Evolutionary conservation across 2,329 filamentous ascomycete genomes (phyloP), one percentile per base, ranked within the genome.

Genomic region (Chaetomium sp.): DNA sequence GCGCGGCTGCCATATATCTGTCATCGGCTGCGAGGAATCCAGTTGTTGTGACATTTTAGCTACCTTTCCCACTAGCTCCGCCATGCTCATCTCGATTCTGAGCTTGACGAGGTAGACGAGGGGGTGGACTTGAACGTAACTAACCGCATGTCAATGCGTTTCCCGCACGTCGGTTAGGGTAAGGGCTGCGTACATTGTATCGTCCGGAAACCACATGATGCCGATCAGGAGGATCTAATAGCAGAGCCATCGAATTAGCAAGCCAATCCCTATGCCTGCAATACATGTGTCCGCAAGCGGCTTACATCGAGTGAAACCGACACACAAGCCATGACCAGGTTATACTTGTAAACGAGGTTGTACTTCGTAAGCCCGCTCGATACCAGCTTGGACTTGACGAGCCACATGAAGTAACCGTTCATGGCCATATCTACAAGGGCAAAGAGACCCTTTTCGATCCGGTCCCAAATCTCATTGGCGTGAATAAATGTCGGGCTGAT

Each of bases 81-180:
- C 81, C 78, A 84, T 81, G 60, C 78, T 79, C 77, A 83, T 80
- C 69, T 83, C 81, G 70, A 84, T 82, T 68, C 82, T 77, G 27
- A 83, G 74, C 67, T 83, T 83, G 65, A 81, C 73, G 25, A 81
- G 73, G 69, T 81, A 83, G 6, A 77, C 77, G 2, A 81, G 72
- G 0, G 80, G 79, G 63, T 82, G 80, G 68, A 82, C 80, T 70
- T 82, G 80, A 31, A 82, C 76, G 71, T 82, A 83, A 21, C 72
- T 73, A 38, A 38, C 23, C 5, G 57, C 5, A 16, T 31, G 29
- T 27, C 2, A 29, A 16, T 29, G 9, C 23, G 25, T 45, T 55
- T n/a, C 5, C 5, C 8, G 42, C 6, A 47, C 2, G 19, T 1
- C 45, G 57, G 9, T n/a, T 12, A 7, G n/a, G 6, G 59, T 29